Conservation (phyloP, 345 rosid genomes). For the Kernera saxatilis region DNA sequence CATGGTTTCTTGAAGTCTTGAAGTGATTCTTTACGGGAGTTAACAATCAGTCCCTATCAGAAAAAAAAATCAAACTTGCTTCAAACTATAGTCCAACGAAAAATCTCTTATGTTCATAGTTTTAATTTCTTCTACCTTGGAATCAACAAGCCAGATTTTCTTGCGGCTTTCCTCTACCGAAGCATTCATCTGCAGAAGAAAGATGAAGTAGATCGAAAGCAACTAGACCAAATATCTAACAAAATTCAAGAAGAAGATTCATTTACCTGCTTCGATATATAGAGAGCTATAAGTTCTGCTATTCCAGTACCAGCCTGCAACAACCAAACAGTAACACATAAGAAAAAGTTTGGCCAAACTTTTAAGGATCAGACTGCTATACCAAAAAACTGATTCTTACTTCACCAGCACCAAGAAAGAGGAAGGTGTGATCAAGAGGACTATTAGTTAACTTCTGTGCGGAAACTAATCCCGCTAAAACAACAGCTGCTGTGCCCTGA, state of each 20-base stretch:
- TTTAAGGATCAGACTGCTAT: background rate
- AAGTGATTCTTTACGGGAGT: slow-evolving; percentile 74
- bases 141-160: slow-evolving; percentile 95
- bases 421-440: slow-evolving; percentile 68
- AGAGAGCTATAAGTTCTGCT: slow-evolving; percentile 92
- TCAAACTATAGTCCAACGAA: background rate
- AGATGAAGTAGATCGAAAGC: background rate
- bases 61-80: background rate
- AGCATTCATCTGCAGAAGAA: slow-evolving; percentile 46
- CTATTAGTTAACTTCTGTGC: slow-evolving; percentile 69
- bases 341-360: background rate
- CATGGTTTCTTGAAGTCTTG: slow-evolving; percentile 95
- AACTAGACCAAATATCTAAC: background rate
- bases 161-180: slow-evolving; percentile 81
- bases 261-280: slow-evolving; percentile 82
- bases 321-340: background rate
- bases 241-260: background rate
- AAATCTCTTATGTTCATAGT: background rate
- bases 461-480: slow-evolving; percentile 79
- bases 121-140: slow-evolving; percentile 52
- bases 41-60: slow-evolving; percentile 76
- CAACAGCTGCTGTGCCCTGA: slow-evolving; percentile 96
- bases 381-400: slow-evolving; percentile 32
- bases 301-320: slow-evolving; percentile 98
- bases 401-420: slow-evolving; percentile 97